A percentile compares a stretch with the other conserved stretches of the same genome.
These are phyloP conservation scores for Pestalotiopsis sp. DNA, from an alignment of 2,329 filamentous ascomycete genomes.

Conservation along the genomic window DNA sequence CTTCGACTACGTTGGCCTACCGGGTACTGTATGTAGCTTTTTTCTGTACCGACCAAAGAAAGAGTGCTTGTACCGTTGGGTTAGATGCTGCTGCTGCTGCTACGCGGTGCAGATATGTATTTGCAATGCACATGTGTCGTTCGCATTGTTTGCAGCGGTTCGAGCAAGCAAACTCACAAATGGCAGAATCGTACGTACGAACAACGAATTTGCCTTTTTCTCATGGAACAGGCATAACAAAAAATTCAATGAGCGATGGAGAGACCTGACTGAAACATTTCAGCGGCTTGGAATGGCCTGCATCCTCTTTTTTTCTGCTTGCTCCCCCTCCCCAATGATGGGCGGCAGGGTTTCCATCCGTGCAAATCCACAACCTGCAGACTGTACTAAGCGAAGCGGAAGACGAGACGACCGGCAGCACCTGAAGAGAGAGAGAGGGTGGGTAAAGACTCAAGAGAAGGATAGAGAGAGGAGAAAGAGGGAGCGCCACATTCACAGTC, in stretches of 20 bases:
- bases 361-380: neutral
- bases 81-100: too few relatives aligned
- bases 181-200: too few relatives aligned
- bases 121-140: too few relatives aligned
- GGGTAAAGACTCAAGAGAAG: neutral
- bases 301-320: neutral
- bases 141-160: too few relatives aligned
- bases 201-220: neutral
- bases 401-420: neutral
- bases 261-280: slow-evolving; percentile 6
- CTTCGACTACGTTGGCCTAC: neutral
- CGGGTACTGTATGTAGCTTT: too few relatives aligned
- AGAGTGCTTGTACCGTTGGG: too few relatives aligned
- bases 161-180: neutral
- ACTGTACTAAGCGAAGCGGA: slow-evolving; percentile 7
- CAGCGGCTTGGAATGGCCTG: slow-evolving; percentile 5
- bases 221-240: neutral
- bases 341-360: neutral
- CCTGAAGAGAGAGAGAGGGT: too few relatives aligned
- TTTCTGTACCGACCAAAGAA: too few relatives aligned
- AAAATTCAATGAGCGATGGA: neutral
- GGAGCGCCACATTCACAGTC: neutral
- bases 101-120: too few relatives aligned
- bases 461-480: neutral
- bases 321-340: neutral